Percentiles rank a stretch among this genome's conserved stretches.
Evolutionary conservation across 148 eudicot genomes (phyloP).

Genomic region (Rhododendron williamsianum): DNA sequence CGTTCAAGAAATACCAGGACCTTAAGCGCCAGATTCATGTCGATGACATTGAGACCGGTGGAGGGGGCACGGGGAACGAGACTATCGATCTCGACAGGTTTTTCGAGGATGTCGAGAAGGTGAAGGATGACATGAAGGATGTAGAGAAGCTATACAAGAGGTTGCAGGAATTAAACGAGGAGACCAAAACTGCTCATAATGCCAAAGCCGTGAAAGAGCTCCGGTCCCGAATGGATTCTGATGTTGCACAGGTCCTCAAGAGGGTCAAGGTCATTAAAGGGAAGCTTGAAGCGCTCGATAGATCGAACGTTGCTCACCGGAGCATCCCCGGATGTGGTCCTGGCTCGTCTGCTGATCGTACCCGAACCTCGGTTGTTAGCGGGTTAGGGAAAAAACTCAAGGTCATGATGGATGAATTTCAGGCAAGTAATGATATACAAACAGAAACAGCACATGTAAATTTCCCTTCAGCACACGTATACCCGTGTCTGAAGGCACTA

Average conservation of each 20-base stretch:
- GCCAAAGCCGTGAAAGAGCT: constrained; percentile 54
- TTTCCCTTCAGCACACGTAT: neutral
- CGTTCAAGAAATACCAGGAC: constrained; percentile 53
- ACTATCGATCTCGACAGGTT: constrained; percentile 48
- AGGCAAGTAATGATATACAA: neutral
- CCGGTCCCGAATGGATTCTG: constrained; percentile 60
- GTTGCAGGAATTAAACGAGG: constrained; percentile 56
- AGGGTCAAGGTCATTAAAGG: constrained; percentile 58
- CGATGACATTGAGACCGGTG: constrained; percentile 50
- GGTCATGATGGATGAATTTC: constrained; percentile 52
- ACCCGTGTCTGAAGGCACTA: too few species aligned
- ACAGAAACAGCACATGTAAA: neutral
- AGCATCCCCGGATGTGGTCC: constrained; percentile 59
- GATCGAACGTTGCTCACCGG: constrained; percentile 52
- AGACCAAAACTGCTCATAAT: constrained; percentile 52
- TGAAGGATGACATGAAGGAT: constrained; percentile 54
- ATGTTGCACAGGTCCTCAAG: constrained; percentile 52
- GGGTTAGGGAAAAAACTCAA: constrained; percentile 70
- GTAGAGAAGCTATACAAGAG: constrained; percentile 52
- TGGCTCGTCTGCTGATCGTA: constrained; percentile 66
- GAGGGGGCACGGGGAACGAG: constrained; percentile 16
- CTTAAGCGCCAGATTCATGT: constrained; percentile 32
- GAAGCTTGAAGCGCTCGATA: constrained; percentile 60
- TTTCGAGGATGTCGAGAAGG: constrained; percentile 59
- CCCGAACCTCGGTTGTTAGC: constrained; percentile 54